These are phyloP conservation scores for Erythrophleum ivorense DNA, from an alignment of 331 rosid species.

Conservation along the genomic window DNA sequence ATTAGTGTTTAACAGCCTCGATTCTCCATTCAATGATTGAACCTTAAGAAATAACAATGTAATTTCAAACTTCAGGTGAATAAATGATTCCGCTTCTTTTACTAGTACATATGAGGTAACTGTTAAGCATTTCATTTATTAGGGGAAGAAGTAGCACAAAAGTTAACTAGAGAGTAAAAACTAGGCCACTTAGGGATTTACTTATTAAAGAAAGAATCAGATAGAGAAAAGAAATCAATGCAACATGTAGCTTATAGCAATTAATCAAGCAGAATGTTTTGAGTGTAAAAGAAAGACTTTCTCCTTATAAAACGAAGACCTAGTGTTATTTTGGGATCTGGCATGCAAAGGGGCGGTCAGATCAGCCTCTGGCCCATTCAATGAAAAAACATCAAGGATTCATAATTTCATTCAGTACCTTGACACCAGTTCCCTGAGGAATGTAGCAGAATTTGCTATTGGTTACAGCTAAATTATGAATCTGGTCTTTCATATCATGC, in stretches of 20 bases:
- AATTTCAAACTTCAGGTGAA: constrained; percentile 8
- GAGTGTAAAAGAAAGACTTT: constrained; percentile 6
- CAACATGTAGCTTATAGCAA: constrained; percentile 26
- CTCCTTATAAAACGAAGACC: neutral
- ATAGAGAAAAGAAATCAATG: neutral
- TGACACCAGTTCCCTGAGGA: constrained; percentile 79
- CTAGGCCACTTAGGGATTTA: constrained; percentile 9
- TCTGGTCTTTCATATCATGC: constrained; percentile 85
- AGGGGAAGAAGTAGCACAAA: constrained; percentile 26
- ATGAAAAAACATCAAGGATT: constrained; percentile 11
- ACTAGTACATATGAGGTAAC: neutral
- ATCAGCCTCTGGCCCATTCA: constrained; percentile 8
- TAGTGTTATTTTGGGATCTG: constrained; percentile 15
- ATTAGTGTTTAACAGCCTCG: constrained; percentile 61
- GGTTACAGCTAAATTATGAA: constrained; percentile 64
- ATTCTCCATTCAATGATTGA: constrained; percentile 68
- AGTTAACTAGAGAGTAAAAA: neutral
- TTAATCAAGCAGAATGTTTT: constrained; percentile 11
- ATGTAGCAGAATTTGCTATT: constrained; percentile 66
- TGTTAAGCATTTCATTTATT: constrained; percentile 14
- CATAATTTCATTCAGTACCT: constrained; percentile 53
- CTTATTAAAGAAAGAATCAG: neutral
- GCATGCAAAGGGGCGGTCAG: constrained; percentile 5
- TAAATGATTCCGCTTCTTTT: constrained; percentile 17
- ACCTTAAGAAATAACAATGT: constrained; percentile 51